phyloP scores from a whole-genome alignment of 2,329 filamentous ascomycete species.

The Blumeria graminis region DNA sequence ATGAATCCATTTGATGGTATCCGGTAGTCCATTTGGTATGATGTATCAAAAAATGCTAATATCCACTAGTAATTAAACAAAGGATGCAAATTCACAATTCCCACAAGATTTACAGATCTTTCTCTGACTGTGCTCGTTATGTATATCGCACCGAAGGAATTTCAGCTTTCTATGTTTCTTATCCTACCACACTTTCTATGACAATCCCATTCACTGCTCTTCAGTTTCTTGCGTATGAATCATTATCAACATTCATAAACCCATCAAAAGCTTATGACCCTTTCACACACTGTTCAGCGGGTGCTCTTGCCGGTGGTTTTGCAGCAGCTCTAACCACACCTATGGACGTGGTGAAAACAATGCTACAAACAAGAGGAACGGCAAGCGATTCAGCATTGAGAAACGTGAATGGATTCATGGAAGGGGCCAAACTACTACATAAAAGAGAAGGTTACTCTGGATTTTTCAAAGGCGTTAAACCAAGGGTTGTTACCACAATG shows the following conservation, averaged over 20 bases:
- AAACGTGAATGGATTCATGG: constrained; percentile 14
- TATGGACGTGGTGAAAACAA: constrained; percentile 93
- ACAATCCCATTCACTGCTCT: constrained; percentile 93
- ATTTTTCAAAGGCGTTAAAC: constrained; percentile 83
- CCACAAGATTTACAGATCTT: constrained; percentile 60
- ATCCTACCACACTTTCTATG: constrained; percentile 95
- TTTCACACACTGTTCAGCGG: constrained; percentile 76
- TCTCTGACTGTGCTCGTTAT: constrained; percentile 65
- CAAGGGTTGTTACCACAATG: constrained; percentile 86
- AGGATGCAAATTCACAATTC: constrained; percentile 97
- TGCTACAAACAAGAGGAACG: constrained; percentile 78
- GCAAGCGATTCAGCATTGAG: constrained; percentile 49
- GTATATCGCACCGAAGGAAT: constrained; percentile 77
- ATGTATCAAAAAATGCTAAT: constrained; percentile 5
- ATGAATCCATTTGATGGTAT: constrained; percentile 98
- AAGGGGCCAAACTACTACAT: constrained; percentile 18
- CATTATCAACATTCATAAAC: constrained; percentile 83
- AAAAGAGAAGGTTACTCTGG: constrained; percentile 61
- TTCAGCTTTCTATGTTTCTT: constrained; percentile 89
- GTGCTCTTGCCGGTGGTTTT: constrained; percentile 77
- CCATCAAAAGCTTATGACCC: constrained; percentile 71
- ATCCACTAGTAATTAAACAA: constrained; percentile 71
- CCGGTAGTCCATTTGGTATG: not conserved
- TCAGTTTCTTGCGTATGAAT: constrained; percentile 95
- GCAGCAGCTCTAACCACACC: constrained; percentile 87